Conservation (phyloP, 345 rosid species). For the Citrus sinensis region DNA sequence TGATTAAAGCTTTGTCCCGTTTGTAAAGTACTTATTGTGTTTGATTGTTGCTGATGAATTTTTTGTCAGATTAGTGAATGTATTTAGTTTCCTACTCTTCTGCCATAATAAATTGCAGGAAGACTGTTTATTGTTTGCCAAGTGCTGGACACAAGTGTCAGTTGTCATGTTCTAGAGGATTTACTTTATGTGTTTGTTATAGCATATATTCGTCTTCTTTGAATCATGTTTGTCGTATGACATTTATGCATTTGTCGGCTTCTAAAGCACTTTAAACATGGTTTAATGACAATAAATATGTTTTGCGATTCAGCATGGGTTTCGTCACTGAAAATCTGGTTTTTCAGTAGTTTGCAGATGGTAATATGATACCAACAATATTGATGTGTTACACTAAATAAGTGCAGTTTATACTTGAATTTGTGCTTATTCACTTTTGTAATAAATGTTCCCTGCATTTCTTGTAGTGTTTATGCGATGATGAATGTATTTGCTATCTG, state of each 20-base stretch:
- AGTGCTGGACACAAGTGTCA: not conserved
- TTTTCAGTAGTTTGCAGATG: not conserved
- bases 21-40: no score
- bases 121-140: not conserved
- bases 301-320: not conserved
- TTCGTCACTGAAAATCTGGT: not conserved
- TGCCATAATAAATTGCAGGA: not conserved
- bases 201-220: not conserved
- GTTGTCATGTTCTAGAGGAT: not conserved
- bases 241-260: constrained; percentile 15
- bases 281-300: not conserved
- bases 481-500: not conserved
- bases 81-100: not conserved
- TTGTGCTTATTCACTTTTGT: not conserved
- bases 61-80: not conserved
- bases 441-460: not conserved
- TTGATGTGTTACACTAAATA: not conserved
- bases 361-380: not conserved
- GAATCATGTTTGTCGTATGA: not conserved
- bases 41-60: not conserved
- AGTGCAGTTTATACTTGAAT: not conserved
- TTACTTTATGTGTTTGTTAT: not conserved
- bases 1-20: no score
- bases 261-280: not conserved
- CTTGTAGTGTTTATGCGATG: not conserved